Base-by-base conservation (phyloP, 371 early-diverging fungal species). In the Capniomyces stellatus region DNA sequence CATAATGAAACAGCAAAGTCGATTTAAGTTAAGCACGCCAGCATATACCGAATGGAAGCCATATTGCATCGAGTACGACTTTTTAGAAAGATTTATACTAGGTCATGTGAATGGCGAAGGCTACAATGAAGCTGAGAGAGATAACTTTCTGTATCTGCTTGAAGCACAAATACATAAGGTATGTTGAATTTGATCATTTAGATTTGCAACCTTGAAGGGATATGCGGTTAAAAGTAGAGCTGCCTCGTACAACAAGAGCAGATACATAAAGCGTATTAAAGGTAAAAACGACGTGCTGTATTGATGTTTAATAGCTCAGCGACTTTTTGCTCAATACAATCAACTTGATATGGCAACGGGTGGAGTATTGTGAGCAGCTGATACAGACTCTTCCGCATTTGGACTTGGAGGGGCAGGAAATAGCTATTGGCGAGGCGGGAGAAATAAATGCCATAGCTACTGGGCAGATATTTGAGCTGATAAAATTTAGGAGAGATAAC, bases 391-490 rank as follows among this genome's bases (percentile, higher is more conserved):
- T 51, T 12, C 28, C 28, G 13, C 51, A 51, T 51, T 51, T 51
- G 22, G 51, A 51, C 31, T 29, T 12, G 8, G 51, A 51, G 21
- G 51, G 51, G 13, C 51, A 51, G 35, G 51, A 51, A 12, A 31
- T 51, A 29, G 19, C 51, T 30, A 31, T 51, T 18, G 51, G 51
- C n/a, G 51, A 51, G 35, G 51, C 51, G 29, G 51, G 51, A 19
- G 51, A 51, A 21, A 39, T 51, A 21, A 51, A 51, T 51, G 29
- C 51, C 21, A 51, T 51, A 30, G 51, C 51, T 8, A 51, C 51
- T 30, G 51, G 13, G 13, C 51, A 51, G 29, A 51, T 51, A 30
- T 35, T 51, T 29, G 51, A 51, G 29, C 39, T 51, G n/a, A 51
- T 51, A 12, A 51, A 31, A 51, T 51, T 30, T 30, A 27, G 51